Base-by-base conservation (phyloP, 2,329 filamentous ascomycete species). In the Pseudopyricularia javanii region DNA sequence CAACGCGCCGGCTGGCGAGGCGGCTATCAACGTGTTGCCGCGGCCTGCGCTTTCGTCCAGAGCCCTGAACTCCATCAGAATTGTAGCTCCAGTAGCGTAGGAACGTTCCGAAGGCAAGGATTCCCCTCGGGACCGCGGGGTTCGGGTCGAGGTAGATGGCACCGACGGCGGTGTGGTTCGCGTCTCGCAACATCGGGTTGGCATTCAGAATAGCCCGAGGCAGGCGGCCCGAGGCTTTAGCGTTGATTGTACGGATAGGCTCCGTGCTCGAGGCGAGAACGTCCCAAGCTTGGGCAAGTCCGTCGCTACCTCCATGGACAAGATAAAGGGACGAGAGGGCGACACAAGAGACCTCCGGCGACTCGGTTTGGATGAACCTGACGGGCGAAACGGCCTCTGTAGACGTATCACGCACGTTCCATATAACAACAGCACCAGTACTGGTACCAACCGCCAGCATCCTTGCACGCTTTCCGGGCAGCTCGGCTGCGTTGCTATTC, bases 231-330 rank as follows among this genome's bases (percentile, higher is more conserved):
- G 87, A 87, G 58, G 91, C 90, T 14, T 86, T 83, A 3, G 89
- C 88, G 63, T 95, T 91, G 52, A 98, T 74, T 0, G 90, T 97
- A 37, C 90, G 82, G 51, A 97, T 78, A 0, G 93, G 88, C 20
- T 85, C 82, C 17, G 76, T 68, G 0, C 78, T 86, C 2, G 91
- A 97, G 1, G 85, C 88, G 48, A 98, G 73, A n/a, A 87, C 88
- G 70, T 98, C 93, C 93, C 93, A 98, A 6, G 90, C 88, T 66
- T 97, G 93, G 4, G 95, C 91, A 3, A 97, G 78, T 1, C 93
- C 91, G 68, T 98, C 93, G 59, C 87, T 95, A 26, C 93, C 93
- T 50, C 93, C 93, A 64, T 95, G 88, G 7, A 97, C 86, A 15
- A 98, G 70, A 63, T 95, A 94, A 15, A 98, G 73, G 2, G 89